These are phyloP conservation scores for Roridomyces roridus DNA, from an alignment of 768 basidiomycete species.

Conservation along the genomic window DNA sequence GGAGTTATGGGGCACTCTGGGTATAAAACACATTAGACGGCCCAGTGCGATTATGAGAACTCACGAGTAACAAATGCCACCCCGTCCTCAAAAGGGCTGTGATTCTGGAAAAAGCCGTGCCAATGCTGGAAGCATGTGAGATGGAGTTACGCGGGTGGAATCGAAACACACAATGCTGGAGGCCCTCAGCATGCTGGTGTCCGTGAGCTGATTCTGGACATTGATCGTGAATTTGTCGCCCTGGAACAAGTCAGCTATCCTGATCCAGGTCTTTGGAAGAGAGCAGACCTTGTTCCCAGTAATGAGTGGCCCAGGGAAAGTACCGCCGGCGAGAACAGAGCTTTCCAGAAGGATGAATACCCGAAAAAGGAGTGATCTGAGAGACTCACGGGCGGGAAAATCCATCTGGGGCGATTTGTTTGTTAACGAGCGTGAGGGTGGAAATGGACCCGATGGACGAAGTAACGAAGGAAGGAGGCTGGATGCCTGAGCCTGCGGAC, in stretches of 20 bases:
- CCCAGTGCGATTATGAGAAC: not conserved
- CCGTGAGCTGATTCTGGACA: slow-evolving; percentile 48
- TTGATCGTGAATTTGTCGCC: slow-evolving; percentile 52
- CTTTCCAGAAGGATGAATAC: not conserved
- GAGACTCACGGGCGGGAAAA: slow-evolving; percentile 14
- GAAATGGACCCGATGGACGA: not conserved
- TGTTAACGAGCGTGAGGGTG: slow-evolving; percentile 15
- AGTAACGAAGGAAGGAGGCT: not conserved
- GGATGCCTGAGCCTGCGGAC: too few relatives aligned
- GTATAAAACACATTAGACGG: not conserved
- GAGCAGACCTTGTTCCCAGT: slow-evolving; percentile 36
- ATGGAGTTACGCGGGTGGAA: not conserved
- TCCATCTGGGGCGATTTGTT: slow-evolving; percentile 14
- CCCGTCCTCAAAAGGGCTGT: slow-evolving; percentile 48
- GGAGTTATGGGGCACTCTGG: slow-evolving; percentile 19
- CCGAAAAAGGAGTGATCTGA: not conserved
- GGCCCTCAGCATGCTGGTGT: slow-evolving; percentile 53
- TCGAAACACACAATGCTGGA: slow-evolving; percentile 54
- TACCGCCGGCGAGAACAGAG: slow-evolving; percentile 36
- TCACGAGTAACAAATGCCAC: slow-evolving; percentile 34
- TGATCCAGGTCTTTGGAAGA: not conserved
- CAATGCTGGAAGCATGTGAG: slow-evolving; percentile 42
- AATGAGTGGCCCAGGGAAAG: slow-evolving; percentile 32
- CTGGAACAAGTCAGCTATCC: slow-evolving; percentile 24
- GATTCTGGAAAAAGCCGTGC: slow-evolving; percentile 48